A percentile compares a stretch with the other conserved stretches of the same genome.
phyloP scores from a whole-genome alignment of 2,329 filamentous ascomycete genomes.

The Fusarium guadeloupense region DNA sequence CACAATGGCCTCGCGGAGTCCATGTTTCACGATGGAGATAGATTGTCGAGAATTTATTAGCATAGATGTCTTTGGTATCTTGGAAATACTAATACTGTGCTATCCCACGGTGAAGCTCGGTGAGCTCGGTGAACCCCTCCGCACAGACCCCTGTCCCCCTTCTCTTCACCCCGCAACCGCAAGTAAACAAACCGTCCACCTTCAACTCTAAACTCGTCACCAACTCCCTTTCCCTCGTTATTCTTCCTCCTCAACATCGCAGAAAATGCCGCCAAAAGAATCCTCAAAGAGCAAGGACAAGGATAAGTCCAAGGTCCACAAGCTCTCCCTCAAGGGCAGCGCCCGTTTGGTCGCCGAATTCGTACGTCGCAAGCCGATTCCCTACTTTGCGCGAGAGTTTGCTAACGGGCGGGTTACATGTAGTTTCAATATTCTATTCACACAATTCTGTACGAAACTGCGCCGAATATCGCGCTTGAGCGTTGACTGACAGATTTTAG shows the following conservation, averaged over 20 bases:
- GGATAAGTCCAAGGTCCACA: conserved; percentile 90
- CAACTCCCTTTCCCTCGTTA: background rate
- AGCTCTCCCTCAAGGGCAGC: conserved; percentile 85
- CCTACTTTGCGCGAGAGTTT: background rate
- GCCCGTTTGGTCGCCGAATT: conserved; percentile 95
- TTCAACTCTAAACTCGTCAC: background rate
- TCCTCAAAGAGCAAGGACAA: conserved; percentile 52
- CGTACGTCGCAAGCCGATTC: conserved; percentile 65
- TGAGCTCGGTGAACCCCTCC: conserved; percentile 39
- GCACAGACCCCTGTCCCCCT: conserved; percentile 38
- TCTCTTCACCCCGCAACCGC: conserved; percentile 43
- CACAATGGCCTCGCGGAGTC: conserved; percentile 26
- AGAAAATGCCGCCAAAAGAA: conserved; percentile 47
- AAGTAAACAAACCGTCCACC: conserved; percentile 41
- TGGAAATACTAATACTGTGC: background rate
- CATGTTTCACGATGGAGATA: conserved; percentile 16
- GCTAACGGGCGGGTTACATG: conserved; percentile 24
- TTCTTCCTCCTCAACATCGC: background rate
- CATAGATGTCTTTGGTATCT: too few relatives aligned
- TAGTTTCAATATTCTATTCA: conserved; percentile 98
- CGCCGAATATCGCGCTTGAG: too few relatives aligned
- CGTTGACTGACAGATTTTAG: conserved; percentile 53
- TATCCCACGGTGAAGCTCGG: conserved; percentile 27
- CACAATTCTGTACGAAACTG: conserved; percentile 77
- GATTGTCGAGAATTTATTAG: background rate